Evolutionary conservation across 2,329 filamentous ascomycete genomes (phyloP), one percentile per base, ranked within the genome.

Genomic region (Claviceps sp.): DNA sequence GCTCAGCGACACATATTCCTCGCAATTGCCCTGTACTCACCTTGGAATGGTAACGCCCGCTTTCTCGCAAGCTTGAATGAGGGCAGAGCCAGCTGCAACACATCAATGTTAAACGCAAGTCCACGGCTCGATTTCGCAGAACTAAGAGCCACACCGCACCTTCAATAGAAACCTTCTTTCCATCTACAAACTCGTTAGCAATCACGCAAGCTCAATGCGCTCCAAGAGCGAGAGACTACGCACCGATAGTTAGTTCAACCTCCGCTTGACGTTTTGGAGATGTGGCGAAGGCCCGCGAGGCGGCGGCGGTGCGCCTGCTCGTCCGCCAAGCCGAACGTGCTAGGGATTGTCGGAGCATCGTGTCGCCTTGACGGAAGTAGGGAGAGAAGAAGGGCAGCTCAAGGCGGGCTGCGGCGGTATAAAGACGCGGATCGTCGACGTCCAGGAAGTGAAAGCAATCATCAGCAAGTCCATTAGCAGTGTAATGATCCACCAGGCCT

Each of bases 51-150:
- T 93, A 59, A 78, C 80, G 65, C 93, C 93, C 59, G 91, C 93
- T 76, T 98, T 96, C 74, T 98, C 93, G 76, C 93, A 98, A 67
- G 93, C 93, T 76, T 98, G 93, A 69, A 98, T 98, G 64, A 98
- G 80, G 65, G 93, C 91, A 62, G 93, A 93, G 60, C 91, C 91
- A 72, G 91, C 91, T 95, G 26, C 26, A 54, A 49, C 68, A 34
- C 69, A 63, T 60, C 62, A 48, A 54, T 52, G 67, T 76, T 64
- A 76, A 67, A 56, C 59, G 61, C 52, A 55, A 53, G 42, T 30
- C 50, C 48, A 44, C 37, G 4, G 48, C 34, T 55, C 9, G 8
- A 52, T 62, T 53, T 47, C 45, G n/a, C 5, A 37, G n/a, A 4
- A 22, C 5, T 7, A 5, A 51, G 49, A 11, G 54, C 40, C 54